These are phyloP conservation scores for Xylaria sp. DNA, from an alignment of 2,329 filamentous ascomycete genomes.

Conservation along the genomic window DNA sequence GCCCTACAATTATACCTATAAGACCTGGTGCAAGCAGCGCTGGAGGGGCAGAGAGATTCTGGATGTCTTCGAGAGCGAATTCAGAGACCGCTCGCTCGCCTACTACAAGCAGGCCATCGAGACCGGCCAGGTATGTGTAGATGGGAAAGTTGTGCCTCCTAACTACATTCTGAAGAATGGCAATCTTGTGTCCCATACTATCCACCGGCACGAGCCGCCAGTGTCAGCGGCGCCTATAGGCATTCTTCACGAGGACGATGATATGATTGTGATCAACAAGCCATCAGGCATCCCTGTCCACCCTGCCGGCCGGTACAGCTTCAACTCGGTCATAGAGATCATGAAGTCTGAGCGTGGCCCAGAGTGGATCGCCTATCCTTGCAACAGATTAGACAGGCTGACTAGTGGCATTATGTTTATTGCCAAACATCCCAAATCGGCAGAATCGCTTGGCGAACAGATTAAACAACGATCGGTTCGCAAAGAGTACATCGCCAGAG, in stretches of 20 bases:
- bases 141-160: constrained; percentile 76
- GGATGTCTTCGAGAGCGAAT: constrained; percentile 91
- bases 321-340: constrained; percentile 94
- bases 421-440: constrained; percentile 84
- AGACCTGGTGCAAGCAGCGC: constrained; percentile 92
- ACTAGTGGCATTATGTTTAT: constrained; percentile 99
- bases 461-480: constrained; percentile 84
- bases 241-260: constrained; percentile 89
- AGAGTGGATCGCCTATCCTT: constrained; percentile 71
- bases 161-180: constrained; percentile 85
- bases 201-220: constrained; percentile 95
- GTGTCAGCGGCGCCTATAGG: constrained; percentile 83
- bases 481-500: constrained; percentile 95
- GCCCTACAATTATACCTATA: constrained; percentile 94
- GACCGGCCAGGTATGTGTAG: constrained; percentile 80
- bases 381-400: constrained; percentile 92
- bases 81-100: constrained; percentile 84
- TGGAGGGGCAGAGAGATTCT: constrained; percentile 86
- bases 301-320: constrained; percentile 93
- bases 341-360: constrained; percentile 78
- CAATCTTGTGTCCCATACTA: constrained; percentile 89
- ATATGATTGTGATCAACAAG: constrained; percentile 97
- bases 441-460: constrained; percentile 79
- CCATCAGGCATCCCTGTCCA: constrained; percentile 95
- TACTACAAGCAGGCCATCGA: constrained; percentile 92